phyloP scores from a whole-genome alignment of 2,329 filamentous ascomycete genomes.

The Penicillium sp. region DNA sequence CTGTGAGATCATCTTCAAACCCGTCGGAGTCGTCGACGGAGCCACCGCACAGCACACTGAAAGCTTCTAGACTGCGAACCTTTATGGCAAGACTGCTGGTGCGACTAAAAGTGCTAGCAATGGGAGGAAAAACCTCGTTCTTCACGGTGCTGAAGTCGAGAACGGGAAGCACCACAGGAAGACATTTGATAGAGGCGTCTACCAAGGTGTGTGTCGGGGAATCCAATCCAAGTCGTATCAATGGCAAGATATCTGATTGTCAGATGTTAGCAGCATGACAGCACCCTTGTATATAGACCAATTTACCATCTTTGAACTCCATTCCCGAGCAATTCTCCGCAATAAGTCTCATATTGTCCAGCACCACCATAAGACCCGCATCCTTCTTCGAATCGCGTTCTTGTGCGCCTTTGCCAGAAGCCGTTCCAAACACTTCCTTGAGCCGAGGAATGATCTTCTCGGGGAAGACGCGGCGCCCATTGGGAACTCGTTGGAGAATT shows the following conservation, averaged over 20 bases:
- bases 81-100: conserved; percentile 95
- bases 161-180: conserved; percentile 75
- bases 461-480: conserved; percentile 69
- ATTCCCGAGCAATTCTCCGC: conserved; percentile 79
- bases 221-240: conserved; percentile 77
- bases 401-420: conserved; percentile 44
- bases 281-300: neutral
- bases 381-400: conserved; percentile 81
- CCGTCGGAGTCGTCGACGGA: conserved; percentile 46
- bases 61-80: conserved; percentile 82
- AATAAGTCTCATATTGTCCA: conserved; percentile 74
- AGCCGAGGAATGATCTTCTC: conserved; percentile 82
- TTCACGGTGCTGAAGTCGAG: conserved; percentile 97
- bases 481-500: conserved; percentile 73
- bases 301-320: conserved; percentile 85
- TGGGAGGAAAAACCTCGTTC: conserved; percentile 89
- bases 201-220: conserved; percentile 85
- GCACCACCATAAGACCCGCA: conserved; percentile 81
- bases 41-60: conserved; percentile 83
- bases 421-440: conserved; percentile 71
- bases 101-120: conserved; percentile 83
- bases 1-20: conserved; percentile 67
- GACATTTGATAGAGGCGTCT: conserved; percentile 72
- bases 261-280: conserved; percentile 20
- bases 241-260: conserved; percentile 72